A percentile compares a stretch with the other conserved stretches of the same genome.
phyloP scores from a whole-genome alignment of 257 asterid species.

The Nicotiana knightiana region DNA sequence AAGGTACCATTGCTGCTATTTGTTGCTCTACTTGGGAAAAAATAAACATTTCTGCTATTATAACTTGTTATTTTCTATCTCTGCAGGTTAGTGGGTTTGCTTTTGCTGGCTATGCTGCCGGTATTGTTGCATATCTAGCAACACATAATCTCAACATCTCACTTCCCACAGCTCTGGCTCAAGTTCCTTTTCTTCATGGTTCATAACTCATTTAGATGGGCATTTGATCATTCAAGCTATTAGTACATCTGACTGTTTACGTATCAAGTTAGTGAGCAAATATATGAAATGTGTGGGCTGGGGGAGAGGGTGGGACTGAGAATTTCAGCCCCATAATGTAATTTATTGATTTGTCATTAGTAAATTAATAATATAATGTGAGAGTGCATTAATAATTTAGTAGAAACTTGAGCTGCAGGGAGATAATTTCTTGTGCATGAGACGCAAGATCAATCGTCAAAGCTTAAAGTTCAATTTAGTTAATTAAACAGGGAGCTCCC shows the following conservation, averaged over 20 bases:
- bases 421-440: neutral
- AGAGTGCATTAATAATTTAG: neutral
- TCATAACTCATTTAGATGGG: slow-evolving; percentile 23
- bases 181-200: slow-evolving; percentile 64
- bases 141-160: slow-evolving; percentile 55
- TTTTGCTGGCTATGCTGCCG: slow-evolving; percentile 96
- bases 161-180: slow-evolving; percentile 71
- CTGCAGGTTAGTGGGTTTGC: slow-evolving; percentile 97
- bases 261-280: neutral
- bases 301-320: neutral
- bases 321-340: slow-evolving; percentile 5
- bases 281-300: neutral
- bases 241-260: neutral
- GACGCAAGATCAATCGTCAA: neutral
- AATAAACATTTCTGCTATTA: neutral
- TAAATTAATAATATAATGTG: neutral
- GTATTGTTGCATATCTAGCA: slow-evolving; percentile 83
- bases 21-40: neutral
- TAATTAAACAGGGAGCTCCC: neutral
- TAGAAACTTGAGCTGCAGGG: neutral
- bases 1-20: slow-evolving; percentile 46
- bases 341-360: neutral
- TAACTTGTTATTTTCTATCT: neutral
- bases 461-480: neutral
- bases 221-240: neutral